Conservation (phyloP, 805 yeast species). For the Candida anglica region DNA sequence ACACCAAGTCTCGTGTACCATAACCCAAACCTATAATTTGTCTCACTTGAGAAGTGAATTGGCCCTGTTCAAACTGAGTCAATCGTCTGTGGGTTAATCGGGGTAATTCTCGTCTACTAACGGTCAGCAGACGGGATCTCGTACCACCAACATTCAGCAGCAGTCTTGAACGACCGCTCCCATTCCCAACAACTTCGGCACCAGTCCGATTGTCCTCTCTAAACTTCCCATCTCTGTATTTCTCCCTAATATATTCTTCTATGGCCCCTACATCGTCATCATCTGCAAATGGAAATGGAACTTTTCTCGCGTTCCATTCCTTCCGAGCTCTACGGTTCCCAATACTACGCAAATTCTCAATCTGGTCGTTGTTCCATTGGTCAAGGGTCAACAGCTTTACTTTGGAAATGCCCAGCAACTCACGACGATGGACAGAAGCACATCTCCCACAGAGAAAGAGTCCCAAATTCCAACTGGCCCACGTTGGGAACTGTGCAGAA, state of each 20-base stretch:
- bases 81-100: conserved; percentile 47
- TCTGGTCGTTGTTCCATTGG: conserved; percentile 57
- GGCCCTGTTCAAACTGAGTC: conserved; percentile 49
- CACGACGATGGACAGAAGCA: conserved; percentile 69
- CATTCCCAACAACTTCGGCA: conserved; percentile 9
- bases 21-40: conserved; percentile 51
- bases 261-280: conserved; percentile 58
- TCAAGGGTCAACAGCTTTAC: conserved; percentile 76
- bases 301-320: conserved; percentile 65
- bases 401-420: conserved; percentile 45
- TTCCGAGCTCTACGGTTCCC: conserved; percentile 63
- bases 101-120: conserved; percentile 23
- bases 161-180: conserved; percentile 16
- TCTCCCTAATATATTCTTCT: conserved; percentile 58
- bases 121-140: conserved; percentile 4
- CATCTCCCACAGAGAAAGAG: conserved; percentile 80
- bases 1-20: conserved; percentile 49
- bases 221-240: conserved; percentile 63
- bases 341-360: conserved; percentile 38
- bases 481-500: conserved; percentile 61
- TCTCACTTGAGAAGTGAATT: conserved; percentile 46
- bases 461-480: conserved; percentile 52
- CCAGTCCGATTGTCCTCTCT: conserved; percentile 41
- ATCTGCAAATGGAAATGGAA: conserved; percentile 71
- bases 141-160: conserved; percentile 8